These are phyloP conservation scores for Raphanus raphanistrum DNA, from an alignment of 345 rosid genomes.

Conservation along the genomic window DNA sequence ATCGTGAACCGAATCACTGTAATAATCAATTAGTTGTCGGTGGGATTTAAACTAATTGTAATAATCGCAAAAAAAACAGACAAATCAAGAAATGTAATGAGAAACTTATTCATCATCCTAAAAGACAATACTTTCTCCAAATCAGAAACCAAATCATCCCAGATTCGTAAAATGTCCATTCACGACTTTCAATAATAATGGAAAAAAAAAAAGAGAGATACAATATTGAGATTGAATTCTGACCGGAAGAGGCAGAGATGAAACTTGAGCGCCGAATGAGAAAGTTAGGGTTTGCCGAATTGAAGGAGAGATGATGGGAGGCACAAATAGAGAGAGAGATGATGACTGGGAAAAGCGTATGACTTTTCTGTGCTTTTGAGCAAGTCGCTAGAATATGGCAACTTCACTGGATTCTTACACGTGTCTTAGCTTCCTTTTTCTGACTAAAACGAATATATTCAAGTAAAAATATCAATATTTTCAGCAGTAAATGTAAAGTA, in stretches of 20 bases:
- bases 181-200: too few species aligned
- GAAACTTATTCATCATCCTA: not conserved
- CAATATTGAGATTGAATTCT: constrained; percentile 17
- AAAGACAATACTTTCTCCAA: not conserved
- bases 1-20: constrained; percentile 37
- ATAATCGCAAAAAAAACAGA: not conserved
- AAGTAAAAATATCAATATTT: too few species aligned
- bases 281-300: constrained; percentile 40
- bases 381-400: constrained; percentile 35
- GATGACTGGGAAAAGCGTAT: constrained; percentile 2
- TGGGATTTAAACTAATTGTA: constrained; percentile 21
- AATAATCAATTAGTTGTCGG: constrained; percentile 12
- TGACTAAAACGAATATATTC: not conserved
- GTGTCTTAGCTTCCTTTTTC: constrained; percentile 17
- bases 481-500: too few species aligned
- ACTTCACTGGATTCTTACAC: constrained; percentile 25
- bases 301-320: not conserved
- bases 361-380: constrained; percentile 38
- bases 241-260: not conserved
- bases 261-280: constrained; percentile 34
- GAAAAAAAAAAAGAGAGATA: too few species aligned
- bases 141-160: too few species aligned
- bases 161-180: too few species aligned
- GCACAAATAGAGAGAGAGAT: too few species aligned
- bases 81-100: not conserved